Percentiles rank a stretch among this genome's conserved stretches.
phyloP scores from a whole-genome alignment of 345 rosid species.

The Fremontodendron californicum region DNA sequence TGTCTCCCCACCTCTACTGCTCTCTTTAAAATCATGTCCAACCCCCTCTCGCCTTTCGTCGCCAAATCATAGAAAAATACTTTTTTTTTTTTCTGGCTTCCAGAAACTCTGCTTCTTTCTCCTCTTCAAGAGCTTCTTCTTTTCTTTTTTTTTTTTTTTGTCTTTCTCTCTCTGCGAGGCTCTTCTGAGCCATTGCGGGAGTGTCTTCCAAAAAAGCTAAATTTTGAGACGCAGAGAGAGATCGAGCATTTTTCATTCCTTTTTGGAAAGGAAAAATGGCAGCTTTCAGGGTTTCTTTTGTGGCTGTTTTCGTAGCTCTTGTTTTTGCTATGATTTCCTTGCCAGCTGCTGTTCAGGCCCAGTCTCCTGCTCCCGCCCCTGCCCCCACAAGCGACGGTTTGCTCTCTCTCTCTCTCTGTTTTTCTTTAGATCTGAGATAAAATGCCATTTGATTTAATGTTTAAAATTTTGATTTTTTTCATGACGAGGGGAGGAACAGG shows the following conservation, averaged over 20 bases:
- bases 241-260: neutral
- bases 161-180: slow-evolving; percentile 25
- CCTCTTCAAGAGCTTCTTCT: too few species aligned
- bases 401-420: neutral
- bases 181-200: slow-evolving; percentile 12
- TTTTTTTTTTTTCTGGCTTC: neutral
- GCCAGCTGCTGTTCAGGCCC: slow-evolving; percentile 53
- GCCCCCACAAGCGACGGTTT: slow-evolving; percentile 81
- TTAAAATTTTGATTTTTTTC: neutral
- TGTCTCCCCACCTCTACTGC: neutral
- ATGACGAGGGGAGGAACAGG: slow-evolving; percentile 38
- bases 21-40: neutral
- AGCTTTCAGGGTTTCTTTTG: slow-evolving; percentile 36
- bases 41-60: neutral
- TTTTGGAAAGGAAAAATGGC: slow-evolving; percentile 37
- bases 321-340: slow-evolving; percentile 34
- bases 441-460: neutral
- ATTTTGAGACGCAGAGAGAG: slow-evolving; percentile 29
- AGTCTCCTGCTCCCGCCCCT: slow-evolving; percentile 59
- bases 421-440: neutral
- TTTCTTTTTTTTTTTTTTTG: neutral
- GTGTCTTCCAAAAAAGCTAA: neutral
- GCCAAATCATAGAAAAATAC: neutral
- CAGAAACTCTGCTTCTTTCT: neutral
- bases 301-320: slow-evolving; percentile 31